These are phyloP conservation scores for Haplographium delicatum DNA, from an alignment of 495 filamentous ascomycete species.

Conservation along the genomic window DNA sequence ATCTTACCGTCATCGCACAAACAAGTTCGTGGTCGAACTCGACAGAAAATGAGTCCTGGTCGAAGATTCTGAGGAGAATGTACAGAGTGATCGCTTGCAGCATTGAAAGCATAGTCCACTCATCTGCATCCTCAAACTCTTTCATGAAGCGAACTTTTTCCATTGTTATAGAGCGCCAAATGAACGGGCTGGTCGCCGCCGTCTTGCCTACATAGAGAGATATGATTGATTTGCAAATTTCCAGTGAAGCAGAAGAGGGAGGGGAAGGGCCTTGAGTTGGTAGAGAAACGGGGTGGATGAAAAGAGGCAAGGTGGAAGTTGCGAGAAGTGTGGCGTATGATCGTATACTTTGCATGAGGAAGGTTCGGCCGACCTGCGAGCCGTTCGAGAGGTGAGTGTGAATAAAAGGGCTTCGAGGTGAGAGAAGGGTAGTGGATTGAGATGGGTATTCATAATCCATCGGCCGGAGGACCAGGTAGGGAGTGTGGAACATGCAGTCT, in stretches of 20 bases:
- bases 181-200: constrained; percentile 15
- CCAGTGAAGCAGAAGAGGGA: constrained; percentile 7
- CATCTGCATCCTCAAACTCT: constrained; percentile 7
- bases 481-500: constrained; percentile 23
- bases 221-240: constrained; percentile 19
- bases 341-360: constrained; percentile 16
- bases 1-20: constrained; percentile 15
- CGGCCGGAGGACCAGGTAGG: constrained; percentile 17
- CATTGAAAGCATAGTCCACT: constrained; percentile 17
- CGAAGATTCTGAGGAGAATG: constrained; percentile 21
- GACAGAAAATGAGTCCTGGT: constrained; percentile 13
- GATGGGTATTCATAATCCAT: constrained; percentile 7
- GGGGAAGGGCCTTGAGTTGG: constrained; percentile 10
- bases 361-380: constrained; percentile 16
- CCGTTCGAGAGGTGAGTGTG: constrained; percentile 10
- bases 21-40: constrained; percentile 19
- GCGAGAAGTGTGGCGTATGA: constrained; percentile 13
- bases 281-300: constrained; percentile 15
- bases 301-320: constrained; percentile 9
- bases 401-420: constrained; percentile 16
- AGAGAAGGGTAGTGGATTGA: constrained; percentile 2
- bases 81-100: constrained; percentile 19
- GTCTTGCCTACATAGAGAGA: constrained; percentile 16
- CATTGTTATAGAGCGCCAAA: constrained; percentile 19
- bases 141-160: constrained; percentile 21